These are phyloP conservation scores for Pythium coloratum DNA, from an alignment of 352 stramenopile species.

Conservation along the genomic window DNA sequence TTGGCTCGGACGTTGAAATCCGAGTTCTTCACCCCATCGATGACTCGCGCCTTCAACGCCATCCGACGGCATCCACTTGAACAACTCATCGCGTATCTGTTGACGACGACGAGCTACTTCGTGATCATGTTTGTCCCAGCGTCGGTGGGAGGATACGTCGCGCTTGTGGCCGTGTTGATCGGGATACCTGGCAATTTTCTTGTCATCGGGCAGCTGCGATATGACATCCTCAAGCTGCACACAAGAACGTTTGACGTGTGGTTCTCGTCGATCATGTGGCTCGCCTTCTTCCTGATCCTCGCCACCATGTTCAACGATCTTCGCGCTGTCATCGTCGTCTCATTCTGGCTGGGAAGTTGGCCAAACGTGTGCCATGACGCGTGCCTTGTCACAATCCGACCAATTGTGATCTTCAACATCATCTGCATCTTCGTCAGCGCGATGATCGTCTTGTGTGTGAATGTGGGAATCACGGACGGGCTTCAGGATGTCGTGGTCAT, in stretches of 20 bases:
- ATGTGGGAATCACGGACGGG: slow-evolving; percentile 13
- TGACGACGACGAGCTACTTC: slow-evolving; percentile 10
- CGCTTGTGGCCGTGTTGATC: slow-evolving; percentile 9
- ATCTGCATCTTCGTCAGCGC: slow-evolving; percentile 15
- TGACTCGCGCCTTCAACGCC: slow-evolving; percentile 7
- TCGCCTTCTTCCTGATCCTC: slow-evolving; percentile 11
- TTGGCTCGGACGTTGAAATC: slow-evolving; percentile 17
- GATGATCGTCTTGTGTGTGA: slow-evolving; percentile 14
- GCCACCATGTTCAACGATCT: slow-evolving; percentile 17
- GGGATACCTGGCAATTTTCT: slow-evolving; percentile 9
- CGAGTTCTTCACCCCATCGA: slow-evolving; percentile 13
- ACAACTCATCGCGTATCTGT: slow-evolving; percentile 5
- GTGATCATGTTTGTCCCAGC: slow-evolving; percentile 6
- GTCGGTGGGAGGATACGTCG: slow-evolving; percentile 10
- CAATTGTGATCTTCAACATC: slow-evolving; percentile 20
- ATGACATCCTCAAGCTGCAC: slow-evolving; percentile 20
- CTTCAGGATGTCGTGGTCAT: slow-evolving; percentile 19
- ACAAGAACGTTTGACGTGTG: slow-evolving; percentile 22
- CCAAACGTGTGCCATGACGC: slow-evolving; percentile 21
- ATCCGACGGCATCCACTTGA: background rate
- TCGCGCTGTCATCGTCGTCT: slow-evolving; percentile 5
- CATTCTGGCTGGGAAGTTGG: slow-evolving; percentile 15
- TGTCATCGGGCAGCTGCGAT: slow-evolving; percentile 14
- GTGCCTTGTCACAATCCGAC: slow-evolving; percentile 17
- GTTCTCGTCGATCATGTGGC: slow-evolving; percentile 19